phyloP scores from a whole-genome alignment of 2,329 filamentous ascomycete genomes.

The Diaporthe sp. region DNA sequence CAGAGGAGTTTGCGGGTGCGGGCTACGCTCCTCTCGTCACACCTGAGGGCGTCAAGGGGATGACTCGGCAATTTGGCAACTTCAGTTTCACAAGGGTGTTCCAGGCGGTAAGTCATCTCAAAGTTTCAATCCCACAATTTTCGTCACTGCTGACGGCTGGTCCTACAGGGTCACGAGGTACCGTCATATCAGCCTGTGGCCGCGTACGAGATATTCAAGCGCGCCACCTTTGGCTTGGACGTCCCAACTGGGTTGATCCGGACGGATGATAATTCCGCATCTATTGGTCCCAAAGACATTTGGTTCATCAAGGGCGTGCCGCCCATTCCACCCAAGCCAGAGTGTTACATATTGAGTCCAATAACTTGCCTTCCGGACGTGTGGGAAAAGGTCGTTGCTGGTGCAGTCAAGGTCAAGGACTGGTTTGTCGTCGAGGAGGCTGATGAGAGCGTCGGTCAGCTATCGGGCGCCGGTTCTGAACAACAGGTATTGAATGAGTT shows the following conservation, averaged over 20 bases:
- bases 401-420: slow-evolving; percentile 42
- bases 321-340: slow-evolving; percentile 38
- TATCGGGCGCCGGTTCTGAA: background rate
- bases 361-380: slow-evolving; percentile 42
- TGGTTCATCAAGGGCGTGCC: slow-evolving; percentile 40
- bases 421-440: slow-evolving; percentile 43
- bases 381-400: slow-evolving; percentile 42
- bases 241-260: slow-evolving; percentile 40
- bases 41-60: slow-evolving; percentile 70
- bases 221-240: slow-evolving; percentile 50
- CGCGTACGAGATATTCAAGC: slow-evolving; percentile 63
- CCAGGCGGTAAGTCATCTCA: slow-evolving; percentile 54
- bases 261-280: slow-evolving; percentile 34
- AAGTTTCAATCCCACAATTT: accelerated
- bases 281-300: slow-evolving; percentile 36
- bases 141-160: background rate
- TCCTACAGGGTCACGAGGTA: slow-evolving; percentile 64
- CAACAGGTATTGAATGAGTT: slow-evolving; percentile 3
- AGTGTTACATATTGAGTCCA: slow-evolving; percentile 44
- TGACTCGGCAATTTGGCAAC: slow-evolving; percentile 78
- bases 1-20: slow-evolving; percentile 62
- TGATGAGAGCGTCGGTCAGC: background rate
- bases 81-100: slow-evolving; percentile 71
- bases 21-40: slow-evolving; percentile 75
- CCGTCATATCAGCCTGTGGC: slow-evolving; percentile 65